Conservation (phyloP, 2,329 filamentous ascomycete species). For the Fusarium buxicola region DNA sequence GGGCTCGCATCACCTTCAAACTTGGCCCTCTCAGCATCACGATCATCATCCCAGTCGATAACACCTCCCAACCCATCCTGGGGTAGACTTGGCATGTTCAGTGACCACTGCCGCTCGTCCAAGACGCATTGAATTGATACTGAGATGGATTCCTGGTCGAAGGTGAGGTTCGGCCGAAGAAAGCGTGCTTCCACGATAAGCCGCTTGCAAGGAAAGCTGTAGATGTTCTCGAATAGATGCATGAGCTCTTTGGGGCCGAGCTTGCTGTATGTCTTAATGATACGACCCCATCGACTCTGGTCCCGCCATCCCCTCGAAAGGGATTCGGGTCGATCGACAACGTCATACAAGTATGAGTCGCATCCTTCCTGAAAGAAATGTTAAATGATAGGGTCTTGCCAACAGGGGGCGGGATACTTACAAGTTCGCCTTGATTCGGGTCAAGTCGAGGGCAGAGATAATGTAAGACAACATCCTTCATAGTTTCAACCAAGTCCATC, state of each 20-base stretch:
- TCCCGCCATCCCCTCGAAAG: slow-evolving; percentile 52
- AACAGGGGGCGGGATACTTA: slow-evolving; percentile 40
- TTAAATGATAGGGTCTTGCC: slow-evolving; percentile 12
- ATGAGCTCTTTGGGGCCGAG: slow-evolving; percentile 63
- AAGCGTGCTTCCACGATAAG: slow-evolving; percentile 57
- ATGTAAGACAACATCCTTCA: slow-evolving; percentile 58
- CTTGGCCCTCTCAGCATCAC: slow-evolving; percentile 48
- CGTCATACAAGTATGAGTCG: slow-evolving; percentile 40
- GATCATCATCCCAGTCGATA: slow-evolving; percentile 55
- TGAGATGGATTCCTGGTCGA: slow-evolving; percentile 60
- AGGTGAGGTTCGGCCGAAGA: slow-evolving; percentile 56
- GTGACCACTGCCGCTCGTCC: slow-evolving; percentile 53
- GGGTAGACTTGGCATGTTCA: slow-evolving; percentile 48
- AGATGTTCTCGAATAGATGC: slow-evolving; percentile 60
- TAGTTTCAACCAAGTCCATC: slow-evolving; percentile 58
- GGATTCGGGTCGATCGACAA: slow-evolving; percentile 46
- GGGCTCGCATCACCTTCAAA: slow-evolving; percentile 52
- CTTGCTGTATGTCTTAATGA: slow-evolving; percentile 61
- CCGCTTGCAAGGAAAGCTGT: slow-evolving; percentile 58
- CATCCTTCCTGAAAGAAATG: slow-evolving; percentile 26
- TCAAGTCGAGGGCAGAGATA: slow-evolving; percentile 61
- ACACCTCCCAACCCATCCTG: slow-evolving; percentile 54
- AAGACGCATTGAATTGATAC: slow-evolving; percentile 53
- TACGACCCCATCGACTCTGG: slow-evolving; percentile 53
- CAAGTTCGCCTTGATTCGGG: slow-evolving; percentile 49